Evolutionary conservation across 2,329 filamentous ascomycete genomes (phyloP), one percentile per base, ranked within the genome.

Genomic region (Hymenoscyphus fructigenus): DNA sequence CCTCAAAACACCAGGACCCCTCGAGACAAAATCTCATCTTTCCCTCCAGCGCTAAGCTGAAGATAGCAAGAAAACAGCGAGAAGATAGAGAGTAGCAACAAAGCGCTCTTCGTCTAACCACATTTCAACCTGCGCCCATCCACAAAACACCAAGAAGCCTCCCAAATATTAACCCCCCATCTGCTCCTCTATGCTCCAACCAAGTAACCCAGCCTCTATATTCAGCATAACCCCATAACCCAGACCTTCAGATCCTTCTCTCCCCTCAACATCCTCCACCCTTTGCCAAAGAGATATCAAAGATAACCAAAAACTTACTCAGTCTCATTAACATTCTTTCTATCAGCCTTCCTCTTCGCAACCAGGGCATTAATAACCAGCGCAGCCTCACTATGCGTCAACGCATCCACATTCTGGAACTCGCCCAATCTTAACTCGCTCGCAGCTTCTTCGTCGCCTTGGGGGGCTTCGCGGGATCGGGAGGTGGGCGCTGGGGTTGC

Each of bases 281-380:
- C 15, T 34, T 20, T 38, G 10, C 15, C 14, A 44, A 14, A 23
- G 5, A 17, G n/a, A 34, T 7, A 36, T 34, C 47, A 61, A 65
- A 50, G n/a, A 56, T 53, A 61, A 15, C 10, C 5, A 23, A 28
- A 29, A 55, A 81, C 88, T 76, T 84, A 93, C 90, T 91, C 92
- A 68, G 89, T 93, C 83, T 92, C 91, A 77, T 92, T 91, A 60
- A 92, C 85, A 75, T 93, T 91, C 79, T 93, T 93, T 73, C 88
- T 87, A 72, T 91, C 90, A 72, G 90, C 88, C 70, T 88, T 86
- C 69, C 92, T 87, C 80, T 94, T 92, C 67, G 90, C 84, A 69
- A 95, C 87, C 59, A 97, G 89, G 67, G 93, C 93, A 75, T 94
- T 94, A 74, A 99, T 92, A 75, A 99, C 91, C 60, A 97, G 86